phyloP scores from a whole-genome alignment of 177 flowering plant species.

The Vitis hybrid region DNA sequence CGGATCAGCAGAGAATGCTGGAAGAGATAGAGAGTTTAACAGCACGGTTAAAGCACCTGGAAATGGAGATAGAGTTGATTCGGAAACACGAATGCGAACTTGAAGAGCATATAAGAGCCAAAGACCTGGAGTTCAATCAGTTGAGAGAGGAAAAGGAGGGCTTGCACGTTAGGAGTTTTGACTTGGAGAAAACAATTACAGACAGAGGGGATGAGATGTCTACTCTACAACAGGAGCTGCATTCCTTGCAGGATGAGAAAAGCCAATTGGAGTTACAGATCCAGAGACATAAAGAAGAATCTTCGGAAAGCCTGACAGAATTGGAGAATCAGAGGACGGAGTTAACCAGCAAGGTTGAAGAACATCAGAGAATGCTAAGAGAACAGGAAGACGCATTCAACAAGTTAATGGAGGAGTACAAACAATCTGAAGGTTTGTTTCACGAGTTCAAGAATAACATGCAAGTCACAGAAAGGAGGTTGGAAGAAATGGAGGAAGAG shows the following conservation, averaged over 20 bases:
- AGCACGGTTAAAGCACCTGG: conserved; percentile 16
- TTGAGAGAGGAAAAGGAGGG: conserved; percentile 15
- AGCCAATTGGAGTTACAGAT: conserved; percentile 36
- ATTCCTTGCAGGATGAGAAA: conserved; percentile 26
- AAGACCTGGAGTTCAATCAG: conserved; percentile 17
- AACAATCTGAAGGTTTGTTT: conserved; percentile 33
- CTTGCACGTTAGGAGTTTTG: conserved; percentile 21
- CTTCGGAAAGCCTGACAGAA: conserved; percentile 20
- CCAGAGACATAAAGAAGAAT: conserved; percentile 35
- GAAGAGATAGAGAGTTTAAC: conserved; percentile 26
- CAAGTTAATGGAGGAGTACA: conserved; percentile 40
- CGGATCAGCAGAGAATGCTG: conserved; percentile 22
- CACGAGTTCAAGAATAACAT: conserved; percentile 38
- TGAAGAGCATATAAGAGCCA: conserved; percentile 18
- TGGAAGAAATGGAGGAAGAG: conserved; percentile 46
- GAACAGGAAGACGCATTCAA: conserved; percentile 44
- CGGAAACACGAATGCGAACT: conserved; percentile 13
- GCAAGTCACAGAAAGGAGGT: conserved; percentile 43
- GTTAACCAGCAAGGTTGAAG: conserved; percentile 27
- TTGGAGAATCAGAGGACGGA: conserved; percentile 41
- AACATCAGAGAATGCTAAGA: conserved; percentile 29
- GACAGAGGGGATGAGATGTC: conserved; percentile 27
- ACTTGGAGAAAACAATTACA: conserved; percentile 29
- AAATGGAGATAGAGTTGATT: conserved; percentile 23
- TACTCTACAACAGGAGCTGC: conserved; percentile 20